Evolutionary conservation across 306 rosid genomes (phyloP).

Genomic region (Albizia julibrissin): DNA sequence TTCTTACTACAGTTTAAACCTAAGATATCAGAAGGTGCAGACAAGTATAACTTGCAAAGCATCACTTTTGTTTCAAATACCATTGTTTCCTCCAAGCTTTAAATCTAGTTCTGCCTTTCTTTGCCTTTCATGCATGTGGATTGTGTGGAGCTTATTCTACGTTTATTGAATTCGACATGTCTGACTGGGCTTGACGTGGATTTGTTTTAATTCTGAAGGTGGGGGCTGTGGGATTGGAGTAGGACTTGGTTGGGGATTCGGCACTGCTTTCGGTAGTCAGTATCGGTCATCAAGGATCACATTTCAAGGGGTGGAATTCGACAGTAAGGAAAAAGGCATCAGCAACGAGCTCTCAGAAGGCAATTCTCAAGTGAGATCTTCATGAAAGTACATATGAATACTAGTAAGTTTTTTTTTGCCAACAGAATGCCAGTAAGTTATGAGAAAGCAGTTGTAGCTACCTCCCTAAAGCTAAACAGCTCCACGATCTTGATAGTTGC

Average conservation of each 20-base stretch:
- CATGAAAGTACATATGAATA: conserved; percentile 31
- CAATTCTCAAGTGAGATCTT: conserved; percentile 37
- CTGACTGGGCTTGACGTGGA: conserved; percentile 3
- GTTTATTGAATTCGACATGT: not conserved
- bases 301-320: conserved; percentile 76
- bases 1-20: conserved; percentile 9
- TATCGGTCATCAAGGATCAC: conserved; percentile 69
- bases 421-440: not conserved
- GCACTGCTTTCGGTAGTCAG: conserved; percentile 85
- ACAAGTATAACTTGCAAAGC: not conserved
- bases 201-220: conserved; percentile 53
- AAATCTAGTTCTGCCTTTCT: not conserved
- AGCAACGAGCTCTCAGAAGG: conserved; percentile 40
- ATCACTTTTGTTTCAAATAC: not conserved
- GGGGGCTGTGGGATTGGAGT: conserved; percentile 99
- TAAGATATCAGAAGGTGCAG: not conserved
- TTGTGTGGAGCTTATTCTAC: not conserved
- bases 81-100: not conserved
- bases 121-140: not conserved
- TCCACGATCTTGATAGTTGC: not conserved
- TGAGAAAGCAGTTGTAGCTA: not conserved
- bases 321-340: conserved; percentile 43
- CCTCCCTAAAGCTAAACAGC: not conserved
- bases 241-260: conserved; percentile 99
- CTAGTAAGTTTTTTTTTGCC: not conserved